Percentiles rank a stretch among this genome's conserved stretches.
Evolutionary conservation across 495 filamentous ascomycete genomes (phyloP).

Genomic region (Aspergillus wentii): DNA sequence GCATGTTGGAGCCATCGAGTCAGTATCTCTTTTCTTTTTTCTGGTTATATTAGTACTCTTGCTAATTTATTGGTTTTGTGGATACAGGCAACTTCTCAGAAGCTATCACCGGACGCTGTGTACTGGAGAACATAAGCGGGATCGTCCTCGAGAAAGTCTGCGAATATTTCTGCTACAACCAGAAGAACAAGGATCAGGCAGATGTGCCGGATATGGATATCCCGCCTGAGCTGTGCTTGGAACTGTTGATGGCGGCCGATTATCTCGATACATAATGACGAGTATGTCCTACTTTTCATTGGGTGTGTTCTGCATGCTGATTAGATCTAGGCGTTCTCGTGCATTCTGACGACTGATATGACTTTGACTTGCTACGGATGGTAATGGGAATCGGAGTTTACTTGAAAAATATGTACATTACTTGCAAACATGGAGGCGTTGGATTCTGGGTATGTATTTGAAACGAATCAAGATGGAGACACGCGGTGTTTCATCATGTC

Average conservation of each 20-base stretch:
- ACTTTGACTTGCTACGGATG: too few relatives aligned
- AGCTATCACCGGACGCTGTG: constrained; percentile 57
- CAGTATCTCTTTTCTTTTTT: constrained; percentile 18
- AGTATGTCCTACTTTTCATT: too few relatives aligned
- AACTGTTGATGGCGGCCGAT: constrained; percentile 80
- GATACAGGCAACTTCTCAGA: constrained; percentile 65
- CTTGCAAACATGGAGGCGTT: constrained; percentile 4
- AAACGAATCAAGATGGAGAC: too few relatives aligned
- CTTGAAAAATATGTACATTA: not conserved
- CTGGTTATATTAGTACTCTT: not conserved
- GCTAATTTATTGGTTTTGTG: not conserved
- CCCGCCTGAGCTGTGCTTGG: constrained; percentile 67
- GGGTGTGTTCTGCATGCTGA: too few relatives aligned
- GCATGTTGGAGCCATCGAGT: constrained; percentile 83
- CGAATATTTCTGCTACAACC: constrained; percentile 87
- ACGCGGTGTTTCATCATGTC: too few relatives aligned
- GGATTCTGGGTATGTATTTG: constrained; percentile 4
- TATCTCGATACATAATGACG: constrained; percentile 58
- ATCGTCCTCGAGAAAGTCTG: constrained; percentile 83
- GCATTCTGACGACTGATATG: too few relatives aligned
- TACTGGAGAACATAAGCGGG: constrained; percentile 72
- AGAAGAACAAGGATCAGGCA: constrained; percentile 68
- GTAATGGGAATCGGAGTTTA: too few relatives aligned
- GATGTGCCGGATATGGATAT: constrained; percentile 91
- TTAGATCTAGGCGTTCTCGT: too few relatives aligned